Base-by-base conservation (phyloP, 306 rosid genomes). In the Vigna mungo region DNA sequence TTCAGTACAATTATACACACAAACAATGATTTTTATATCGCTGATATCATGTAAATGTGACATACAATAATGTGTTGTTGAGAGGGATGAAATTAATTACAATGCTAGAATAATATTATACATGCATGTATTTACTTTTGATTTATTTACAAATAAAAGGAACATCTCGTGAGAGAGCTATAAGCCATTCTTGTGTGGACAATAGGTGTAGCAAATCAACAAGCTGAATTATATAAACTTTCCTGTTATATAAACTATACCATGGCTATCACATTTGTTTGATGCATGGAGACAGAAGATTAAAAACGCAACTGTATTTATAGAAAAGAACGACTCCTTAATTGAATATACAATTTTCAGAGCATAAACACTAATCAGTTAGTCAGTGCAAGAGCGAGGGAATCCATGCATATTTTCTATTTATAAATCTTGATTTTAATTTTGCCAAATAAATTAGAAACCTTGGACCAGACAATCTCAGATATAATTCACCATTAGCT, bases 361-460 rank as follows among this genome's bases (percentile, higher is more conserved):
- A 43, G 71, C 21, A 66, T 66, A 66, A 66, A 41, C 71, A 65
- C 17, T 17, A 10, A 65, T 66, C 18, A 65, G n/a, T 4, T 65
- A 41, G 51, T 65, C 71, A 65, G 71, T 65, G 71, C 52, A 65
- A 41, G 71, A 65, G 52, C 51, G 52, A 49, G 60, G 16, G 30
- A 52, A 71, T 36, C 63, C 51, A 34, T 71, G 61, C 64, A 71
- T 52, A 18, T 20, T 12, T 36, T 71, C 12, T 71, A 36, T 18
- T 32, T n/a, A 12, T 3, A 34, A 36, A 71, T 53, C 49, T n/a
- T 37, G 4, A 1, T 69, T 9, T 32, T 11, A 20, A 54, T 53
- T 36, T 53, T 53, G 18, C 13, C 4, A 66, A 37, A 71, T 18
- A 52, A 52, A 30, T 53, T 72, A 72, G 39, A 54, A 54, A 72